Percentiles rank a stretch among this genome's conserved stretches.
Evolutionary conservation across 306 rosid species (phyloP).

Genomic region (Pyrus communis): DNA sequence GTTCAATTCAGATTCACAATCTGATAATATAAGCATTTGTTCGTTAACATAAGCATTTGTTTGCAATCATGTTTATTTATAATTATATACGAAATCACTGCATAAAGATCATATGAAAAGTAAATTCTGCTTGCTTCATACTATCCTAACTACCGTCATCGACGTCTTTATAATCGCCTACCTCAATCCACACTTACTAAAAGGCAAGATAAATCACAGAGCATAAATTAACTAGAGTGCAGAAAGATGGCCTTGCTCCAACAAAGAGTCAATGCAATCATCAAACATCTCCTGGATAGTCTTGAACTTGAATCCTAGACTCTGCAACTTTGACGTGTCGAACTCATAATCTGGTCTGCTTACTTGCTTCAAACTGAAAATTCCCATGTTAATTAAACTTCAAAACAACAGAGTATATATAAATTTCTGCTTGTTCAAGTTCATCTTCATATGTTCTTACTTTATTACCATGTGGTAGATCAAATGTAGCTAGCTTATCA

Average conservation of each 20-base stretch:
- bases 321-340: conserved; percentile 43
- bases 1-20: no score
- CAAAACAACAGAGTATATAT: no score
- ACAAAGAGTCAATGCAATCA: conserved; percentile 63
- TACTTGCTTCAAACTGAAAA: conserved; percentile 49
- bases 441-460: no score
- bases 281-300: conserved; percentile 71
- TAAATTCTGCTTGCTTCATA: no score
- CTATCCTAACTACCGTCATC: no score
- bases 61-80: no score
- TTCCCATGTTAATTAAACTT: not conserved
- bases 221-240: not conserved
- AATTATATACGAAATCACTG: no score
- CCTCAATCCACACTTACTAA: not conserved
- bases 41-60: no score
- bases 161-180: not conserved
- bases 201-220: no score
- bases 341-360: conserved; percentile 50
- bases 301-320: conserved; percentile 60
- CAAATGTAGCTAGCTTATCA: not conserved
- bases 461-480: not conserved
- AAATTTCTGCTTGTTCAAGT: no score
- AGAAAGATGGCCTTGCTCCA: conserved; percentile 39
- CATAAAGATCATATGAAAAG: no score
- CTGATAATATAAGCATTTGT: no score